These are phyloP conservation scores for Helichrysum umbraculigerum DNA, from an alignment of 129 eudicot genomes.

Conservation along the genomic window DNA sequence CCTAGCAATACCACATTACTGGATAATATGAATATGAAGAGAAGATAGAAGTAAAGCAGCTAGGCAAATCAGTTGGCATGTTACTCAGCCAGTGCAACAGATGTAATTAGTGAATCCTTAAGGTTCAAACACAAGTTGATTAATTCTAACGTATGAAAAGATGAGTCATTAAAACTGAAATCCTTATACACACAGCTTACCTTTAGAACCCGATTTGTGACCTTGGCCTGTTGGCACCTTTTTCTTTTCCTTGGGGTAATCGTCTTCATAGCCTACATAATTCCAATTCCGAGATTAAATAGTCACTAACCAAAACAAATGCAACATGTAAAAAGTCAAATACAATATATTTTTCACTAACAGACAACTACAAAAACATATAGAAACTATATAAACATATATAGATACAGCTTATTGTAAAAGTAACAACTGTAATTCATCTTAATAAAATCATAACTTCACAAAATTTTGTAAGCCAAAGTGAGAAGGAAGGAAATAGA, in stretches of 20 bases:
- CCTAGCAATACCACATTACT: constrained; percentile 33
- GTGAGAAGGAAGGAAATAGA: neutral
- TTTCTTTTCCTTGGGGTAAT: constrained; percentile 53
- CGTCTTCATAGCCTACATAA: constrained; percentile 57
- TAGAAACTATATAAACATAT: neutral
- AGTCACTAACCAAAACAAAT: neutral
- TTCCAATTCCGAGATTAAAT: constrained; percentile 8
- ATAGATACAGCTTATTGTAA: neutral
- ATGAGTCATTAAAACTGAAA: no score
- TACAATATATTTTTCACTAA: neutral
- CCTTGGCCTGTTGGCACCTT: constrained; percentile 55
- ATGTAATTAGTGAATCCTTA: neutral
- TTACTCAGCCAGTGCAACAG: neutral
- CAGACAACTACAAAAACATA: neutral
- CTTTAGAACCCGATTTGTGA: constrained; percentile 51
- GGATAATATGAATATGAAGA: neutral
- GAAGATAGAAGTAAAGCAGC: neutral
- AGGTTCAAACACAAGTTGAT: constrained; percentile 1
- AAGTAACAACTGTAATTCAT: neutral
- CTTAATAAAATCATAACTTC: neutral
- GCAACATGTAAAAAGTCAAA: neutral
- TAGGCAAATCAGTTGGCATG: neutral
- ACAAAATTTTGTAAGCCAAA: neutral
- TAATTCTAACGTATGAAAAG: neutral
- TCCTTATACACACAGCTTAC: constrained; percentile 26